Base-by-base conservation (phyloP, 306 rosid genomes). In the Rosa chinensis region DNA sequence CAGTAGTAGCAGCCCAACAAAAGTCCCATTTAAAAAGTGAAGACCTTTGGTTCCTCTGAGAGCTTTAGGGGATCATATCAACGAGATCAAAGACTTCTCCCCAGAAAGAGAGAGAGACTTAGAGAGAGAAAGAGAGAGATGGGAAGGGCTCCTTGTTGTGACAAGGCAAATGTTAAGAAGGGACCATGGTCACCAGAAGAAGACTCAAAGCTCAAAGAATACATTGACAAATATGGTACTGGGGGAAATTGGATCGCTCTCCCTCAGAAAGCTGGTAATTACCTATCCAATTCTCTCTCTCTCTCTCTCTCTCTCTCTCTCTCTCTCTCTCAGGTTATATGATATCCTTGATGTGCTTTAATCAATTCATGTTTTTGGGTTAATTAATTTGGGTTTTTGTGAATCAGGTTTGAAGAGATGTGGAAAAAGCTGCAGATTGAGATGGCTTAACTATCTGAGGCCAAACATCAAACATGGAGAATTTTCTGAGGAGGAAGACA, bases 71-170 rank as follows among this genome's bases (percentile, higher is more conserved):
- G 53, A 17, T 66, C 71, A 74, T 45, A 79, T 20, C 52, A 76
- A 77, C 70, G 23, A 81, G 82, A 62, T 66, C 69, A 42, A 72
- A 67, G 66, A 72, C 47, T 43, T 78, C 59, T n/a, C 43, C 50
- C 67, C 8, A 2, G 28, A 11, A 77, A 85, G 39, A 50, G 40
- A 44, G 64, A 52, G 40, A 44, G 64, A 61, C 59, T 32, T 32
- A 72, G 61, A 80, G 59, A 80, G 76, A 72, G 55, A 70, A 47
- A 63, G 78, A 80, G 72, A 84, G 85, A 87, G 45, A 94, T 92
- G 98, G 98, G 98, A 59, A 94, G 98, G 74, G 97, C 97, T 81
- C 98, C 98, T 84, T 94, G 98, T 37, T 94, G 98, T 87, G 98
- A 94, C 87, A 94, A 92, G 83, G 96, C 98, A 55, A 94, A 87